Evolutionary conservation across 2,329 filamentous ascomycete species (phyloP).

Genomic region (Sclerotinia borealis): DNA sequence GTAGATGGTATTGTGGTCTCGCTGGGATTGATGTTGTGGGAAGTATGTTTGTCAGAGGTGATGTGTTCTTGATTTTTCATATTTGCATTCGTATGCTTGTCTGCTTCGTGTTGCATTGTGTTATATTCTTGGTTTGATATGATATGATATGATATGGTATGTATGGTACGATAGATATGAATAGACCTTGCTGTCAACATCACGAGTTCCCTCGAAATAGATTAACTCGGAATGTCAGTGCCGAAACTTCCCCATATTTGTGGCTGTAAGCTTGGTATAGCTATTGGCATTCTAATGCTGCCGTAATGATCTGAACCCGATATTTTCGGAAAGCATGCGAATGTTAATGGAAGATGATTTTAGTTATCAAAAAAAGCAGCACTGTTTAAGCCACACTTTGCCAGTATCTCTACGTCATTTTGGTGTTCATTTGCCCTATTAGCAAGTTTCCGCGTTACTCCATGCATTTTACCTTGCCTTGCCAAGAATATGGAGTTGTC

Average conservation of each 20-base stretch:
- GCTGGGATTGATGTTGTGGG: neutral
- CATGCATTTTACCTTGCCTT: neutral
- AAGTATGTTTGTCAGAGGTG: neutral
- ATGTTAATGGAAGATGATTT: neutral
- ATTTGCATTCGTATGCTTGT: neutral
- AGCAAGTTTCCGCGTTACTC: neutral
- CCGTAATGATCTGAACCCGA: neutral
- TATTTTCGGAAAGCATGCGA: fast-evolving
- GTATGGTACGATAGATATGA: too few relatives aligned
- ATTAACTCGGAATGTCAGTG: neutral
- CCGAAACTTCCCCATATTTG: neutral
- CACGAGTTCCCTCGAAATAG: neutral
- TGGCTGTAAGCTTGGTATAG: too few relatives aligned
- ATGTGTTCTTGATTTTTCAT: neutral
- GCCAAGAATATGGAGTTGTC: neutral
- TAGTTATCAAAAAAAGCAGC: neutral
- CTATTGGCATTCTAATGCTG: neutral
- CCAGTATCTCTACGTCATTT: neutral
- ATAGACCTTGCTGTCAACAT: neutral
- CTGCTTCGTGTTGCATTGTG: neutral
- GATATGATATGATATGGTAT: neutral
- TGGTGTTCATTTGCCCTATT: too few relatives aligned
- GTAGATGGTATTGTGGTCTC: neutral
- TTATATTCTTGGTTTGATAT: neutral
- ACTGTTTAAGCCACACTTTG: neutral